Conservation (phyloP, 805 yeast genomes). For the Zygosaccharomyces siamensis region DNA sequence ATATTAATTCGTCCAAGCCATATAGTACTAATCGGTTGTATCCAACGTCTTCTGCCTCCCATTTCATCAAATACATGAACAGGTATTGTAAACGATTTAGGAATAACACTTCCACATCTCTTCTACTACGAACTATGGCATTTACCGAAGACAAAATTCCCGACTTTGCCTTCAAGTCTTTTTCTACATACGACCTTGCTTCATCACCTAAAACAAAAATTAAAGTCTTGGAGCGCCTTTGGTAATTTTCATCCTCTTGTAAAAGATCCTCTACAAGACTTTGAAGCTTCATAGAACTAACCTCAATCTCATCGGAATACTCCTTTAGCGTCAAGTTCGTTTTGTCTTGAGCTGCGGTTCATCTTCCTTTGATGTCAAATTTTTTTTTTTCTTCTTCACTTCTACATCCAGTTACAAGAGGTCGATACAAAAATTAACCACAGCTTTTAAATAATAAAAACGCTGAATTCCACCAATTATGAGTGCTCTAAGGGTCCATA, state of each 20-base stretch:
- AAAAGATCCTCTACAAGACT: conserved; percentile 10
- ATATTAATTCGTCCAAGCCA: conserved; percentile 25
- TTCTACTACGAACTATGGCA: conserved; percentile 13
- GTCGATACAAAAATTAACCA: background rate
- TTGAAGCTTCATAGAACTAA: conserved; percentile 4
- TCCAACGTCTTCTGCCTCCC: conserved; percentile 22
- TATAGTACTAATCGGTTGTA: conserved; percentile 25
- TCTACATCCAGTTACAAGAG: background rate
- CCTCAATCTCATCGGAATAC: background rate
- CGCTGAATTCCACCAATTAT: background rate
- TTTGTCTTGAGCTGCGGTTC: background rate
- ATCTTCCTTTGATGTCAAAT: background rate
- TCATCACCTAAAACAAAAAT: conserved; percentile 28
- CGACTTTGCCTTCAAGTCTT: conserved; percentile 10
- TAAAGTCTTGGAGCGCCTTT: conserved; percentile 12
- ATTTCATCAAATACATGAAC: conserved; percentile 33
- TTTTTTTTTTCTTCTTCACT: background rate
- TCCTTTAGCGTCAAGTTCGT: background rate
- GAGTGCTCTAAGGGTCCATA: background rate
- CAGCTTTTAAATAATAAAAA: background rate
- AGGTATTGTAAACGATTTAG: conserved; percentile 30
- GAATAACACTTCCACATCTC: conserved; percentile 26
- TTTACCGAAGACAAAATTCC: conserved; percentile 19
- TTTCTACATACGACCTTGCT: conserved; percentile 26
- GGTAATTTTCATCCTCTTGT: conserved; percentile 1